phyloP scores from a whole-genome alignment of 2,329 filamentous ascomycete species.

The Botrytis fabae region DNA sequence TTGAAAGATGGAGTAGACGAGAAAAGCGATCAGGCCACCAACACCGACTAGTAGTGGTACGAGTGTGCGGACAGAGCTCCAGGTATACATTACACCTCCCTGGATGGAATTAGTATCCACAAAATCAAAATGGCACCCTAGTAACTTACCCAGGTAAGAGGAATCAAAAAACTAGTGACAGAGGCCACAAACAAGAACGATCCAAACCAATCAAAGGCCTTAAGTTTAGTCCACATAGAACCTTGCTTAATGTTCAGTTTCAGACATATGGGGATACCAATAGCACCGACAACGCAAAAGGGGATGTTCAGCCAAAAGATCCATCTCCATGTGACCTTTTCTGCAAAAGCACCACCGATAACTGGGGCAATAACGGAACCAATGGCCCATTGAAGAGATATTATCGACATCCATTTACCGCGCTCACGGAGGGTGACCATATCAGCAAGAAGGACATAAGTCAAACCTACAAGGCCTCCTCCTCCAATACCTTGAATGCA shows the following conservation, averaged over 20 bases:
- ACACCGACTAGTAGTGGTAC: conserved; percentile 58
- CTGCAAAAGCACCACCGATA: conserved; percentile 47
- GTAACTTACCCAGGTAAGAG: conserved; percentile 54
- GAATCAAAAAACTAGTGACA: conserved; percentile 58
- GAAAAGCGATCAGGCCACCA: conserved; percentile 51
- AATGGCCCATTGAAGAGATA: conserved; percentile 35
- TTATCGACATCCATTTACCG: conserved; percentile 42
- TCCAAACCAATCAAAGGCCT: conserved; percentile 60
- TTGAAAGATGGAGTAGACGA: conserved; percentile 49
- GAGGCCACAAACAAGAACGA: conserved; percentile 59
- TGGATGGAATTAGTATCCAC: conserved; percentile 19
- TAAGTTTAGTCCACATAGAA: conserved; percentile 29
- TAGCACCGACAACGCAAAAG: conserved; percentile 32
- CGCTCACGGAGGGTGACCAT: conserved; percentile 47
- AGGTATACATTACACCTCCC: conserved; percentile 62
- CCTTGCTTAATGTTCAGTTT: conserved; percentile 30
- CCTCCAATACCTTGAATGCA: conserved; percentile 51
- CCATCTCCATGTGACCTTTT: conserved; percentile 39
- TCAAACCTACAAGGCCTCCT: conserved; percentile 50
- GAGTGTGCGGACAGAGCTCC: conserved; percentile 60
- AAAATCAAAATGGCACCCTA: neutral
- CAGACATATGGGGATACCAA: conserved; percentile 34
- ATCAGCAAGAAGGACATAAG: conserved; percentile 48
- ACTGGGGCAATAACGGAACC: conserved; percentile 40
- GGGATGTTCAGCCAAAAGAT: conserved; percentile 36